phyloP scores from a whole-genome alignment of 1,139 yeast species.

The Nakaseomyces nivariensis region DNA sequence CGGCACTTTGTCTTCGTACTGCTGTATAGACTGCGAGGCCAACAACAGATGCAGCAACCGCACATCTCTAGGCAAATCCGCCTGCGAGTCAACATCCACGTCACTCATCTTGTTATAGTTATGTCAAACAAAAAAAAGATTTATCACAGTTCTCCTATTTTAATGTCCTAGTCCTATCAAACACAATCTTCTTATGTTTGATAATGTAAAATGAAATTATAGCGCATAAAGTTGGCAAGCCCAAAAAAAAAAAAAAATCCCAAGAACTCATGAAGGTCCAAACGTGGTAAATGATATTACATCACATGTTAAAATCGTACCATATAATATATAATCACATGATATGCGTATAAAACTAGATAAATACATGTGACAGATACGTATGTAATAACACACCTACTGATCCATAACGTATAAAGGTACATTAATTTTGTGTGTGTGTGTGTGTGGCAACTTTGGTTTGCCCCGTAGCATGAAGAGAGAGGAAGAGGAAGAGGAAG shows the following conservation, averaged over 20 bases:
- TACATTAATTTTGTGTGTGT: too few relatives aligned
- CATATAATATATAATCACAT: background rate
- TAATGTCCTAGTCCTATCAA: too few relatives aligned
- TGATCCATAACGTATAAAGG: background rate
- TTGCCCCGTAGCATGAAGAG: background rate
- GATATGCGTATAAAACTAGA: background rate
- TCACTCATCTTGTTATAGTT: background rate
- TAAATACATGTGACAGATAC: background rate
- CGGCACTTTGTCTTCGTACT: conserved; percentile 92
- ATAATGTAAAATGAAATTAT: too few relatives aligned
- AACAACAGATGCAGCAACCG: conserved; percentile 78
- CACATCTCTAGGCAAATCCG: conserved; percentile 71
- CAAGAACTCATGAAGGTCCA: too few relatives aligned
- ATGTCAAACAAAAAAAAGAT: background rate
- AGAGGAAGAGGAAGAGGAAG: too few relatives aligned
- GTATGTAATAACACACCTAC: background rate
- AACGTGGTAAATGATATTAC: too few relatives aligned
- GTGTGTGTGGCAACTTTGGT: background rate
- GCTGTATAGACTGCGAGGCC: conserved; percentile 87
- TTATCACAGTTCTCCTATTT: too few relatives aligned
- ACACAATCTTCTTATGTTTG: too few relatives aligned
- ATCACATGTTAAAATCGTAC: background rate
- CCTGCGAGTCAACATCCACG: conserved; percentile 9
- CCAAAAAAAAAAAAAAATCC: background rate
- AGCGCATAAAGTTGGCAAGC: too few relatives aligned